Evolutionary conservation across 2,329 filamentous ascomycete species (phyloP).

Genomic region (Colletotrichum eremochloae): DNA sequence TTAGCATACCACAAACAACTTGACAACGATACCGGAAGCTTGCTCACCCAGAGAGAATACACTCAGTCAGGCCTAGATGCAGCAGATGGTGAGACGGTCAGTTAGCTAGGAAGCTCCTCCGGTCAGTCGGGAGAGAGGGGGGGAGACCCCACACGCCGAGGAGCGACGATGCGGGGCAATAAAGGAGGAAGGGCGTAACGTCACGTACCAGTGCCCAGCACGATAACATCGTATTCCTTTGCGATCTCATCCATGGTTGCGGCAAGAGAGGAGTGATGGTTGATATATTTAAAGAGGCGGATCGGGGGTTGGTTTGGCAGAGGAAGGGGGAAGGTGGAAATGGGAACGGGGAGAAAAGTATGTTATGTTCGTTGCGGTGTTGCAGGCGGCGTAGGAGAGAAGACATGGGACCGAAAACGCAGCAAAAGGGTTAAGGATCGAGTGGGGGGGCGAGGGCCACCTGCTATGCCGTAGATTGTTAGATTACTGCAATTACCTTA

Average conservation of each 20-base stretch:
- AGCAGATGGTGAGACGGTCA: conserved; percentile 47
- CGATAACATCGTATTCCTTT: conserved; percentile 98
- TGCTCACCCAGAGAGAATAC: conserved; percentile 93
- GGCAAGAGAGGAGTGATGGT: conserved; percentile 43
- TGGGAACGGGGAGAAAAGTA: conserved; percentile 27
- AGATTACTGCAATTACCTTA: conserved; percentile 16
- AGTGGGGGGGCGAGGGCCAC: conserved; percentile 37
- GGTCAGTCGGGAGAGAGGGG: conserved; percentile 32
- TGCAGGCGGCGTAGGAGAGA: conserved; percentile 20
- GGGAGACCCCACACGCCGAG: conserved; percentile 38
- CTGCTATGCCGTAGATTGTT: conserved; percentile 27
- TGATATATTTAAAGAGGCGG: conserved; percentile 12
- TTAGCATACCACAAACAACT: conserved; percentile 8
- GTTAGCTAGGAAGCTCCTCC: conserved; percentile 45
- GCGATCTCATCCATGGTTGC: conserved; percentile 94
- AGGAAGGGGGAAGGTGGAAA: conserved; percentile 22
- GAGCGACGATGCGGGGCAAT: conserved; percentile 47
- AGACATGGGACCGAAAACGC: conserved; percentile 41
- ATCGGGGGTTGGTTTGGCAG: conserved; percentile 31
- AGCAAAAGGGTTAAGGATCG: conserved; percentile 34
- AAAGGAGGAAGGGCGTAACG: conserved; percentile 52
- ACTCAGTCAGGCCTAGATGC: conserved; percentile 89
- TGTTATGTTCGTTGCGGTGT: conserved; percentile 35
- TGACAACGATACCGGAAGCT: conserved; percentile 3
- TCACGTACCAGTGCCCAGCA: conserved; percentile 89